Base-by-base conservation (phyloP, 1,284 basidiomycete species). In the Cryptococcus deneoformans region DNA sequence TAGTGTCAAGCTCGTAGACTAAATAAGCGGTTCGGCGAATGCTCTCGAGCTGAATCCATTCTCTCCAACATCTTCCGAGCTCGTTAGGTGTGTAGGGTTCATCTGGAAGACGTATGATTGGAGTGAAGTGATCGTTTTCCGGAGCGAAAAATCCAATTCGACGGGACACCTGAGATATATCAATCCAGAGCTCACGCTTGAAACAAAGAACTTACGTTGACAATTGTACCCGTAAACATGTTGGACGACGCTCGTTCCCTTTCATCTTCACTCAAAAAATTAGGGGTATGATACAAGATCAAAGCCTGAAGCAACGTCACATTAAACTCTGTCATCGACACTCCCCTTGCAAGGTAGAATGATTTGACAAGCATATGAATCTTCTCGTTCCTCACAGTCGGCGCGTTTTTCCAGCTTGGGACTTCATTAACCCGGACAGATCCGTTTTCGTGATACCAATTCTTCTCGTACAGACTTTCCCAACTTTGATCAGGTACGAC, bases 1-100 rank as follows among this genome's bases (percentile, higher is more conserved):
- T 63, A 1, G 76, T 78, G 61, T 81, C 80, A 47, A 80, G 77
- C 54, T 78, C 70, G 59, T 77, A 80, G 14, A 81, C 69, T 9
- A 80, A 64, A 62, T 66, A 80, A 0, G 74, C 75, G 8, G 79
- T 78, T 20, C 79, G 71, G 6, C 71, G 68, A 16, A 68, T 67
- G 0, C 71, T 77, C 60, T 81, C 80, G 38, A 75, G 70, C 48
- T 72, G 70, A 37, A 80, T 75, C 79, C 79, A 81, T 34, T 72
- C 67, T 37, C 70, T 65, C 80, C 80, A 81, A n/a, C 65, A 62
- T 5, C 61, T 50, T 39, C 78, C 71, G 38, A 79, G 65, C 39
- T 76, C 74, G 36, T 67, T 66, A 0, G 69, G 60, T 14, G 60
- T 14, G 50, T 59, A 69, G 4, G 67, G 69, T 37, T 65, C 65